Percentiles rank a stretch among this genome's conserved stretches.
These are phyloP conservation scores for Candida adriatica DNA, from an alignment of 805 yeast species.

Conservation along the genomic window DNA sequence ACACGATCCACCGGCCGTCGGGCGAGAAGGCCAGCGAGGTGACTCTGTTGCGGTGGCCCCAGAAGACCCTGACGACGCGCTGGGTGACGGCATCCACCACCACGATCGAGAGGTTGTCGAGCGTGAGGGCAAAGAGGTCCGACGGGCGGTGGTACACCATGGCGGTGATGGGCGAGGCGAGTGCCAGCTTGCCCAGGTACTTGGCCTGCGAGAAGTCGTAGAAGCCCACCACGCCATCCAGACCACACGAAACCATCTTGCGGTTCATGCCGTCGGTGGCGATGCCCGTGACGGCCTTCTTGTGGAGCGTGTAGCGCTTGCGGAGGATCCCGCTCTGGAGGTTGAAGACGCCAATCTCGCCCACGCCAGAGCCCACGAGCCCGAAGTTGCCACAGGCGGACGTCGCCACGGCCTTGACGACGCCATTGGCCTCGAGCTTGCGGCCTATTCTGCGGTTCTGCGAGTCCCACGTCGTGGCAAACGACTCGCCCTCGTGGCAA, in stretches of 20 bases:
- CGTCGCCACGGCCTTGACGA: conserved; percentile 67
- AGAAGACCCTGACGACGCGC: conserved; percentile 75
- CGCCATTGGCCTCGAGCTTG: conserved; percentile 60
- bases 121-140: conserved; percentile 75
- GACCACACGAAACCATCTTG: conserved; percentile 77
- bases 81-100: conserved; percentile 79
- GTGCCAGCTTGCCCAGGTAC: conserved; percentile 55
- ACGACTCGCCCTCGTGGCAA: conserved; percentile 74
- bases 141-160: conserved; percentile 76
- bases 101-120: conserved; percentile 81
- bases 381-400: conserved; percentile 96
- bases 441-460: conserved; percentile 74
- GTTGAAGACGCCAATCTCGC: conserved; percentile 81
- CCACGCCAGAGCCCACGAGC: conserved; percentile 79
- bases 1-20: conserved; percentile 91
- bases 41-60: conserved; percentile 86
- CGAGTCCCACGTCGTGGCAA: conserved; percentile 90
- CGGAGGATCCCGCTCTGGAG: conserved; percentile 86
- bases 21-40: conserved; percentile 88
- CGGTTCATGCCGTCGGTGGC: conserved; percentile 88
- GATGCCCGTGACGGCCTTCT: conserved; percentile 80
- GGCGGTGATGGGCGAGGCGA: conserved; percentile 72
- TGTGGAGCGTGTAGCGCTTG: conserved; percentile 62
- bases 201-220: conserved; percentile 74
- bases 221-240: conserved; percentile 86